phyloP scores from a whole-genome alignment of 202 grass and related monocot species.

The Setaria viridis region DNA sequence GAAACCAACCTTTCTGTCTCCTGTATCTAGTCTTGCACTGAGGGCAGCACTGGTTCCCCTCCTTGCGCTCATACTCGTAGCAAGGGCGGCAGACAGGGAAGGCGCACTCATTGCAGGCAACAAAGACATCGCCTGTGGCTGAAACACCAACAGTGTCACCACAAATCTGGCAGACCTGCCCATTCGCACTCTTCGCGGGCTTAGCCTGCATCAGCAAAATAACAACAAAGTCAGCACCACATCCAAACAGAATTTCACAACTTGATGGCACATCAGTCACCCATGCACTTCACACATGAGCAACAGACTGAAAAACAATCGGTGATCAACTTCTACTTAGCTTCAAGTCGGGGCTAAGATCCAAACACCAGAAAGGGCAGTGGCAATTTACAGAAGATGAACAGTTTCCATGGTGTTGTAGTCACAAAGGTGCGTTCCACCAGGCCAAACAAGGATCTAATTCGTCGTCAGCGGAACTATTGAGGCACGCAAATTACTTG shows the following conservation, averaged over 20 bases:
- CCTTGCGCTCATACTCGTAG: conserved; percentile 97
- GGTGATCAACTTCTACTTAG: neutral
- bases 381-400: neutral
- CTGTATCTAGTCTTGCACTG: conserved; percentile 99
- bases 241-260: conserved; percentile 22
- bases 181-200: conserved; percentile 53
- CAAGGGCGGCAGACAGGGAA: conserved; percentile 98
- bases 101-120: conserved; percentile 98
- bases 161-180: conserved; percentile 94
- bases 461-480: neutral
- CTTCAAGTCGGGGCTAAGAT: neutral
- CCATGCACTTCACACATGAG: neutral
- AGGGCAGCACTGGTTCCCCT: conserved; percentile 92
- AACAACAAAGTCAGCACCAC: conserved; percentile 36
- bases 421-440: neutral
- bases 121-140: conserved; percentile 79
- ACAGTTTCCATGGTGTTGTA: neutral
- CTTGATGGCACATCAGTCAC: neutral
- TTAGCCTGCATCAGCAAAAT: conserved; percentile 68
- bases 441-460: conserved; percentile 19
- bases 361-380: neutral
- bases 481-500: neutral
- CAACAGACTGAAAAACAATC: neutral
- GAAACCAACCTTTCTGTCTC: conserved; percentile 87
- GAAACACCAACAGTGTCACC: conserved; percentile 80